Evolutionary conservation across 2,329 filamentous ascomycete genomes (phyloP).

Genomic region (Colletotrichum aenigma): DNA sequence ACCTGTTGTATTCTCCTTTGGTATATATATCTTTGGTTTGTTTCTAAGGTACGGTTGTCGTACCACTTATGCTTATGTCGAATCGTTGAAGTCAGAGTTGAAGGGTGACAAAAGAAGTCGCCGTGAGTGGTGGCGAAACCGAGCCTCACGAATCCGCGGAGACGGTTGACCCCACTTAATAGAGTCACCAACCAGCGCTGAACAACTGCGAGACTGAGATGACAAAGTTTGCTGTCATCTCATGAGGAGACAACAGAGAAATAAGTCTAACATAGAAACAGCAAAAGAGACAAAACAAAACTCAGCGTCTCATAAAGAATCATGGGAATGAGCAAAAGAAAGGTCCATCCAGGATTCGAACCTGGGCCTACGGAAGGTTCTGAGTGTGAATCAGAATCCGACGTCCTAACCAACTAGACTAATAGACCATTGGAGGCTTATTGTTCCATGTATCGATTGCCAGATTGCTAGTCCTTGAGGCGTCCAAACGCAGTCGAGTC

Average conservation of each 20-base stretch:
- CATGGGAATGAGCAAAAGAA: neutral
- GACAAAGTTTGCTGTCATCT: neutral
- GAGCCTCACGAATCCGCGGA: neutral
- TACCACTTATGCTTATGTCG: neutral
- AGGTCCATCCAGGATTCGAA: constrained; percentile 22
- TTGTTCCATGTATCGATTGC: fast-evolving
- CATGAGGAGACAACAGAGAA: neutral
- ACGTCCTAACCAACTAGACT: constrained; percentile 23
- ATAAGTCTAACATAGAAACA: neutral
- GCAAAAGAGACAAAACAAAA: neutral
- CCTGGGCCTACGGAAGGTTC: constrained; percentile 19
- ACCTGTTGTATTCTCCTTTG: neutral
- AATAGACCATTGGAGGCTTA: neutral
- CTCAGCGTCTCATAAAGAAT: fast-evolving
- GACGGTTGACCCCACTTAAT: neutral
- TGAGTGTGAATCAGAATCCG: constrained; percentile 8
- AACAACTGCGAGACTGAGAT: neutral
- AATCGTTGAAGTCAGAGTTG: neutral
- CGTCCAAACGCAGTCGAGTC: neutral
- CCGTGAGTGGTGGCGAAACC: constrained; percentile 13
- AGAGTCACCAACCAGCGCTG: neutral
- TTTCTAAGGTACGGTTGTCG: neutral
- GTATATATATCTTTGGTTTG: no score
- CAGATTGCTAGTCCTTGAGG: fast-evolving
- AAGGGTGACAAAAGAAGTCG: neutral